A percentile compares a stretch with the other conserved stretches of the same genome.
Evolutionary conservation across 805 yeast genomes (phyloP).

Genomic region (Candida parachauliodes): DNA sequence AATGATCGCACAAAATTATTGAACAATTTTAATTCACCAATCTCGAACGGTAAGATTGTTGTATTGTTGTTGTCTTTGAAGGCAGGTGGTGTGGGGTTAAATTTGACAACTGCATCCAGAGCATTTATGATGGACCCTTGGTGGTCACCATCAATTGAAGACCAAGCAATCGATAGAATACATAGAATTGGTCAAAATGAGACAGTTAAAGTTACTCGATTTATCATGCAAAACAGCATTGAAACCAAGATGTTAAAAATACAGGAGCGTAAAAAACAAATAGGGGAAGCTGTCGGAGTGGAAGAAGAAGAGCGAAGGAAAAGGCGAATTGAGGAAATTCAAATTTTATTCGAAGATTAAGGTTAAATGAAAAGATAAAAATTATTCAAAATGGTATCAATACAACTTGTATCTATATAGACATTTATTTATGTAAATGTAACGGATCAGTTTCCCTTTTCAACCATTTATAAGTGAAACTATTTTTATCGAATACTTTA

Average conservation of each 20-base stretch:
- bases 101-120: slow-evolving; percentile 76
- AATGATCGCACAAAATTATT: slow-evolving; percentile 62
- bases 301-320: slow-evolving; percentile 72
- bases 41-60: slow-evolving; percentile 31
- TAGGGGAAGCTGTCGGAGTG: slow-evolving; percentile 76
- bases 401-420: not conserved
- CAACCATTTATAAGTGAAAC: slow-evolving; percentile 47
- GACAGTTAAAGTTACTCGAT: slow-evolving; percentile 70
- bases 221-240: slow-evolving; percentile 76
- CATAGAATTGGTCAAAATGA: slow-evolving; percentile 85
- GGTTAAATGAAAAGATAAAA: slow-evolving; percentile 69
- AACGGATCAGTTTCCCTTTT: slow-evolving; percentile 42
- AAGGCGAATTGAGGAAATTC: slow-evolving; percentile 68
- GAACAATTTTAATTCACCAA: slow-evolving; percentile 43
- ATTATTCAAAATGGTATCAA: slow-evolving; percentile 47
- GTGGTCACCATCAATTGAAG: slow-evolving; percentile 93
- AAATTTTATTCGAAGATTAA: slow-evolving; percentile 56
- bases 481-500: slow-evolving; percentile 32
- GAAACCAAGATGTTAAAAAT: slow-evolving; percentile 86
- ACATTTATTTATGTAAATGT: slow-evolving; percentile 1
- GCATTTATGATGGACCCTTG: slow-evolving; percentile 95
- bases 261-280: slow-evolving; percentile 77
- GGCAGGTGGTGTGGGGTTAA: slow-evolving; percentile 94
- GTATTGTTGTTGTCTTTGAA: slow-evolving; percentile 72
- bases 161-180: slow-evolving; percentile 86